Base-by-base conservation (phyloP, 371 early-diverging fungal genomes). In the Thermomucor indicae-seudaticae region DNA sequence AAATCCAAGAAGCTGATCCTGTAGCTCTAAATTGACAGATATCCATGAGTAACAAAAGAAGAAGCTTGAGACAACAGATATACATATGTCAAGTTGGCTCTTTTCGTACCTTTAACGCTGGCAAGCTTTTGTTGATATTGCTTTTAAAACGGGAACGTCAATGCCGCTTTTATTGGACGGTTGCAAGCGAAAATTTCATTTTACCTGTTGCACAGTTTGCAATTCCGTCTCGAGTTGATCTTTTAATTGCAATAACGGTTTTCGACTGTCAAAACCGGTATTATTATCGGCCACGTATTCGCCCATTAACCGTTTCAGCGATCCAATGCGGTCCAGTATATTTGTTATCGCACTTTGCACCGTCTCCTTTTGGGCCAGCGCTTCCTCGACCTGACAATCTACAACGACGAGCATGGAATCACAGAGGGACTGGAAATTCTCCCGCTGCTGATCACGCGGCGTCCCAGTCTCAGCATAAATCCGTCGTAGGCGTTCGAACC, bases 231-330 rank as follows among this genome's bases (percentile, higher is more conserved):
- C 41, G 11, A 47, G 42, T 19, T 47, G 39, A 4, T 42, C 50
- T 23, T 55, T 32, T 4, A 48, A 41, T 2, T 12, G 35, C 4
- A 38, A n/a, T 11, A 46, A 28, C 16, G 55, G 19, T 1, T 40
- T 14, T n/a, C 30, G 42, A 19, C 29, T 19, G 16, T 49, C 47
- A 19, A 29, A 39, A 8, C 19, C 34, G 8, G 24, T 2, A 35
- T 27, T 44, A 28, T 52, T 47, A 25, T 49, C 51, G 14, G 42
- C 27, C 24, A 41, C 40, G 28, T 50, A 48, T 52, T 61, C 56
- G 4, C 61, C 61, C 61, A 61, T 56, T 2, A 61, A 37, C 19
- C 49, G 51, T 34, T 55, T 56, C 12, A 52, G 44, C 7, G 23
- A 12, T 12, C 31, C 4, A 27, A 50, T 60, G 17, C 41, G 34